Conservation (phyloP, 305 asterid genomes). For the Nicotiana rustica region DNA sequence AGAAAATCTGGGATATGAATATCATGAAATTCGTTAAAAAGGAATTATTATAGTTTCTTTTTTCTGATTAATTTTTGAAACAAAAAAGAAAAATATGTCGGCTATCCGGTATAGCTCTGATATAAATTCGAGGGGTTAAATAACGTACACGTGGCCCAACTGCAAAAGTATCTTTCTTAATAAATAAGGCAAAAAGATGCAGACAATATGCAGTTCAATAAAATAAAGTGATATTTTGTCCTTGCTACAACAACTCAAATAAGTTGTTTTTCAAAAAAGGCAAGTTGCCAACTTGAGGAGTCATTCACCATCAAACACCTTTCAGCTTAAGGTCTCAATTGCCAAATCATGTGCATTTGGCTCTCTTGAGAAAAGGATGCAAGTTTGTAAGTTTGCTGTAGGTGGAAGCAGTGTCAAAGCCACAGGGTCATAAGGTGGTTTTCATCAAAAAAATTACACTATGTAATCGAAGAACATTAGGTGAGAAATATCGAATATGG, state of each 20-base stretch:
- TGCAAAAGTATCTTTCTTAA: slow-evolving; percentile 12
- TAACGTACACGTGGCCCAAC: not conserved
- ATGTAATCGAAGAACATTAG: no score
- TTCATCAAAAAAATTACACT: no score
- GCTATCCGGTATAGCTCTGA: not conserved
- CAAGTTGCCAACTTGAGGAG: slow-evolving; percentile 21
- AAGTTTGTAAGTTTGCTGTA: no score
- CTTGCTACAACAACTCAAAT: not conserved
- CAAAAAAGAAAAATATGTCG: not conserved
- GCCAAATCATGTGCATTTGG: not conserved
- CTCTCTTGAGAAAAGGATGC: no score
- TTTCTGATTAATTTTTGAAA: not conserved
- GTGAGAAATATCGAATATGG: no score
- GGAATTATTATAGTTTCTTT: not conserved
- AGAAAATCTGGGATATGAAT: not conserved
- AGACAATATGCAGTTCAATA: slow-evolving; percentile 2
- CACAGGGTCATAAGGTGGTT: no score
- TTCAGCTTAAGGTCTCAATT: not conserved
- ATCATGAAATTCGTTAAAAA: not conserved
- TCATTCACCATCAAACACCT: not conserved
- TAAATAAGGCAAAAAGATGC: not conserved
- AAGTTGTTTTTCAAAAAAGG: not conserved
- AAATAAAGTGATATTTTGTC: slow-evolving; percentile 23
- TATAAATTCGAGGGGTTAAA: not conserved
- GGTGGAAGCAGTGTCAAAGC: no score